Percentiles rank a stretch among this genome's conserved stretches.
Conservation (phyloP, 2,329 filamentous ascomycete species). For the Penicillium capsulatum region DNA sequence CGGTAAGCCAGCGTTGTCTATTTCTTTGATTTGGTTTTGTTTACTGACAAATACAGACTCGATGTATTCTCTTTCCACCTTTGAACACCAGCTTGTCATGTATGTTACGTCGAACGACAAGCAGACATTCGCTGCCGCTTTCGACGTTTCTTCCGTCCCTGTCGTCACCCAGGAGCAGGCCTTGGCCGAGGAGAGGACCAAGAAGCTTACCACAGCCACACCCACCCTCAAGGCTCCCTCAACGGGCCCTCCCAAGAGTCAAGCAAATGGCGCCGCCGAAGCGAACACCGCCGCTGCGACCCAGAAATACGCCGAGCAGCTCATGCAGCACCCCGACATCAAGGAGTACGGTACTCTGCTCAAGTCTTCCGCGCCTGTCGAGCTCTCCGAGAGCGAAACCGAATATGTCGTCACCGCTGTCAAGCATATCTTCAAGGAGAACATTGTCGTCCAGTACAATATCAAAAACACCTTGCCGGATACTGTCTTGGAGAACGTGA, state of each 20-base stretch:
- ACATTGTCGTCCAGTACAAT: conserved; percentile 92
- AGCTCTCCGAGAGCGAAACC: conserved; percentile 94
- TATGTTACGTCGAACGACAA: conserved; percentile 93
- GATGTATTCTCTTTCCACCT: conserved; percentile 89
- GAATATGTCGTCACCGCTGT: conserved; percentile 92
- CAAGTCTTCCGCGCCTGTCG: conserved; percentile 80
- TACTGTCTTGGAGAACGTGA: conserved; percentile 85
- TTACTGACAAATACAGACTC: conserved; percentile 59
- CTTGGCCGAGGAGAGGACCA: conserved; percentile 89
- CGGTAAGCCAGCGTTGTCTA: conserved; percentile 49
- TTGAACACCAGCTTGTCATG: conserved; percentile 95
- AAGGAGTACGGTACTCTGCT: conserved; percentile 83
- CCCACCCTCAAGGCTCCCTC: conserved; percentile 93
- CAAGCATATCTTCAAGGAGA: conserved; percentile 98
- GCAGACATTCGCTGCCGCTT: conserved; percentile 75
- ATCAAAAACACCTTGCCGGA: conserved; percentile 95
- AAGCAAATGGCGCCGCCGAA: conserved; percentile 65
- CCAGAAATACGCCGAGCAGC: conserved; percentile 83
- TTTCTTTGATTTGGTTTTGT: not conserved
- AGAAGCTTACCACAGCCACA: conserved; percentile 90
- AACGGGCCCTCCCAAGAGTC: conserved; percentile 68
- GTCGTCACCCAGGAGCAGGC: conserved; percentile 94
- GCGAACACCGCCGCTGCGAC: conserved; percentile 74
- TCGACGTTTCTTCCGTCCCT: conserved; percentile 86
- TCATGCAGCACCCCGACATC: conserved; percentile 86